phyloP scores from a whole-genome alignment of 1,139 yeast genomes.

The Suhomyces maxii region DNA sequence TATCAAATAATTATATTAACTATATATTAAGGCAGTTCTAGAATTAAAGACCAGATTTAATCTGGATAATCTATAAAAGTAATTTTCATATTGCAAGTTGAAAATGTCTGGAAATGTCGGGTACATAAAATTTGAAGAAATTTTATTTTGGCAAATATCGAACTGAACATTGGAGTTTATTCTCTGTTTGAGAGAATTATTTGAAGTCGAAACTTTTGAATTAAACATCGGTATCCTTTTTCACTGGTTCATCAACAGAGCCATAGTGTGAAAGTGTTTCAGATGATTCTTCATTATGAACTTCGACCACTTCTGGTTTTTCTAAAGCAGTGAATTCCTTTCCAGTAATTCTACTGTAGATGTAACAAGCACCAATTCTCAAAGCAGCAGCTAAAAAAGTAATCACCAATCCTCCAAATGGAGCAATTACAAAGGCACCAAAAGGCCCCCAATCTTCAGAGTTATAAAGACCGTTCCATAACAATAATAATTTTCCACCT shows the following conservation, averaged over 20 bases:
- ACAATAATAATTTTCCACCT: slow-evolving; percentile 74
- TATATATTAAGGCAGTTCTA: no score
- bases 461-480: slow-evolving; percentile 78
- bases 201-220: no score
- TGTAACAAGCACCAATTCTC: slow-evolving; percentile 44
- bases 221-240: slow-evolving; percentile 2
- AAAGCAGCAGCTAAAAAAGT: slow-evolving; percentile 53
- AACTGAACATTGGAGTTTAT: no score
- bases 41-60: no score
- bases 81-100: no score
- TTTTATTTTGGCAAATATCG: no score
- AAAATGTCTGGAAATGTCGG: no score
- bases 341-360: slow-evolving; percentile 39
- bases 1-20: no score
- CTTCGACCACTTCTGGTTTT: slow-evolving; percentile 32
- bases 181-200: no score
- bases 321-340: slow-evolving; percentile 59
- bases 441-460: slow-evolving; percentile 89
- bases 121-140: no score
- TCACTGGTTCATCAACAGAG: slow-evolving; percentile 13
- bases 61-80: no score
- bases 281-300: slow-evolving; percentile 9
- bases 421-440: slow-evolving; percentile 92
- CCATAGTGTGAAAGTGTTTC: slow-evolving; percentile 14
- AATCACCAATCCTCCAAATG: slow-evolving; percentile 71